These are phyloP conservation scores for Colletotrichum lindemuthianum DNA, from an alignment of 2,329 filamentous ascomycete species.

Conservation along the genomic window DNA sequence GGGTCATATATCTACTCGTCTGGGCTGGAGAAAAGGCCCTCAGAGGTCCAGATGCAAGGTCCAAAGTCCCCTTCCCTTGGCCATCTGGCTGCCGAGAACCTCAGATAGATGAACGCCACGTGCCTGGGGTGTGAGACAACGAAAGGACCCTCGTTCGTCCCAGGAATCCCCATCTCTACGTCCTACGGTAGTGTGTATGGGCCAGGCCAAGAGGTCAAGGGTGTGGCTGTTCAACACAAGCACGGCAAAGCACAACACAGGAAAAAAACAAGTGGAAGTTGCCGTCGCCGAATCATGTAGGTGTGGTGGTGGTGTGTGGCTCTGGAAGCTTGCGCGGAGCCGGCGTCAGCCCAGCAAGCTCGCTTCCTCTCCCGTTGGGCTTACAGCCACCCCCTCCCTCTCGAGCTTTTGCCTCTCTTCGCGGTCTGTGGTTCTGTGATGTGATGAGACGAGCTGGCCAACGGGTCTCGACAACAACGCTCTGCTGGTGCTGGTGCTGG, in stretches of 20 bases:
- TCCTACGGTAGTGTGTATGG: too few species aligned
- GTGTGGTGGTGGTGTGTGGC: conserved; percentile 4
- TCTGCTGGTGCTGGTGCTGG: background rate
- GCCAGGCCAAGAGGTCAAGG: too few species aligned
- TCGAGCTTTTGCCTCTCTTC: background rate
- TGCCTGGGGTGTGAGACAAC: conserved; percentile 16
- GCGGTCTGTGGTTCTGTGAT: background rate
- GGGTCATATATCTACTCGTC: conserved; percentile 27
- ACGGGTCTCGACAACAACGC: too few species aligned
- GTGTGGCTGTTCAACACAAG: too few species aligned
- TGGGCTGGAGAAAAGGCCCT: too few species aligned
- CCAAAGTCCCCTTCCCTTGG: conserved; percentile 5
- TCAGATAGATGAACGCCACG: conserved; percentile 32
- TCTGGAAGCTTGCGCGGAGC: conserved; percentile 19
- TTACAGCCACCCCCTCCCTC: too few species aligned
- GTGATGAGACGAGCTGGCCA: background rate
- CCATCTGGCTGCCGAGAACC: conserved; percentile 1
- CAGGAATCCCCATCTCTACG: background rate
- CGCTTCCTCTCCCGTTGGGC: background rate
- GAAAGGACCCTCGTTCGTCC: conserved; percentile 8
- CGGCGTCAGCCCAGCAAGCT: conserved; percentile 22
- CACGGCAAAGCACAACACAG: background rate
- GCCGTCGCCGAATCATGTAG: background rate
- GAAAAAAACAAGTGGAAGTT: background rate
- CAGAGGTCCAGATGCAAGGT: background rate